Conservation (phyloP, 768 basidiomycete species). For the Strobilomyces confusus region DNA sequence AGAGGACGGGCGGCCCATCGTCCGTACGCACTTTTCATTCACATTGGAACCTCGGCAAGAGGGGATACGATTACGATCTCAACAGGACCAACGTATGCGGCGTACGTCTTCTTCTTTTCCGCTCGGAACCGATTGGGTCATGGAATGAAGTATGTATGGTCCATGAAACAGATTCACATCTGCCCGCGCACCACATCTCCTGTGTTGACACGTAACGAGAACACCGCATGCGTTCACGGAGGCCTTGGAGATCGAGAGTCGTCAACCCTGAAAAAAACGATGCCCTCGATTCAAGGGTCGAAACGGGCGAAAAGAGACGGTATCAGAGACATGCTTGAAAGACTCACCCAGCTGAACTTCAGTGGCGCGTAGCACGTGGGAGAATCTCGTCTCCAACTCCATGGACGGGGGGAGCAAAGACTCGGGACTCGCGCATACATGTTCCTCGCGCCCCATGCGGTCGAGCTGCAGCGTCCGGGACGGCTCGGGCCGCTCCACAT, state of each 20-base stretch:
- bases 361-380: constrained; percentile 1
- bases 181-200: background rate
- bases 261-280: background rate
- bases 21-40: constrained; percentile 4
- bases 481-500: too few species aligned
- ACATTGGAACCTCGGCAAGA: background rate
- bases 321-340: background rate
- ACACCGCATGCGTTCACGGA: background rate
- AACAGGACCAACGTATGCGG: constrained; percentile 9
- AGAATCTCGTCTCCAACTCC: background rate
- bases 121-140: constrained; percentile 12
- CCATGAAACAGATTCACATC: constrained; percentile 1
- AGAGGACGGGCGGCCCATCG: background rate
- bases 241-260: background rate
- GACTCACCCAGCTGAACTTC: background rate
- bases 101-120: constrained; percentile 5
- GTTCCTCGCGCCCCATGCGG: background rate
- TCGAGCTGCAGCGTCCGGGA: background rate
- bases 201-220: constrained; percentile 9
- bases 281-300: background rate
- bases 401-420: background rate
- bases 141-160: background rate
- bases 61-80: background rate
- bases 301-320: background rate
- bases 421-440: background rate